phyloP scores from a whole-genome alignment of 805 yeast genomes.

The Saturnispora galanensis region DNA sequence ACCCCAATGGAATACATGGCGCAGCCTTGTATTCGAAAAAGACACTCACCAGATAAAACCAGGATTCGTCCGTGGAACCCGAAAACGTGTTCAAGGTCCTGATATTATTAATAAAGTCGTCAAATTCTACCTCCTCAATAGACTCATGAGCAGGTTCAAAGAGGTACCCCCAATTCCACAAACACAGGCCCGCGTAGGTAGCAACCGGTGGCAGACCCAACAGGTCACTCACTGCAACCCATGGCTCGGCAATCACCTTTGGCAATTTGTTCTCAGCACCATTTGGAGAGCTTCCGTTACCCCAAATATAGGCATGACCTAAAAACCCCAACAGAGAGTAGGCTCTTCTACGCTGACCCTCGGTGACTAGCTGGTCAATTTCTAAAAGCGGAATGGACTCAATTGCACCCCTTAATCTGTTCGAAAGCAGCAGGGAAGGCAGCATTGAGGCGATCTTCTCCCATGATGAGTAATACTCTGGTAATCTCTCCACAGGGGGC shows the following conservation, averaged over 20 bases:
- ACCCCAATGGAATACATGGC: slow-evolving; percentile 52
- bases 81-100: slow-evolving; percentile 80
- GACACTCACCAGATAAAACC: slow-evolving; percentile 88
- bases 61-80: slow-evolving; percentile 82
- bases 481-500: slow-evolving; percentile 51
- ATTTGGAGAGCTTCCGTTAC: slow-evolving; percentile 21
- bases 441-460: slow-evolving; percentile 55
- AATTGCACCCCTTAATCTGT: slow-evolving; percentile 49
- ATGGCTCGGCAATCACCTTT: slow-evolving; percentile 57
- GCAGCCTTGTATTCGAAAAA: slow-evolving; percentile 82
- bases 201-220: slow-evolving; percentile 79
- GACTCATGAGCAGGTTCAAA: slow-evolving; percentile 34
- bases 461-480: slow-evolving; percentile 65
- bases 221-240: slow-evolving; percentile 44
- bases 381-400: slow-evolving; percentile 53
- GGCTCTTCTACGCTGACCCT: slow-evolving; percentile 63
- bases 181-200: slow-evolving; percentile 76
- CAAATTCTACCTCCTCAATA: slow-evolving; percentile 20
- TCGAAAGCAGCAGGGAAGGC: slow-evolving; percentile 65
- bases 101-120: slow-evolving; percentile 47
- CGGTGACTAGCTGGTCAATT: slow-evolving; percentile 34
- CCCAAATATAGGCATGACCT: slow-evolving; percentile 89
- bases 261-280: slow-evolving; percentile 48
- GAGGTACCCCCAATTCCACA: slow-evolving; percentile 71
- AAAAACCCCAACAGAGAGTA: slow-evolving; percentile 70